Conservation (phyloP, 2,329 filamentous ascomycete genomes). For the Alternaria sp. region DNA sequence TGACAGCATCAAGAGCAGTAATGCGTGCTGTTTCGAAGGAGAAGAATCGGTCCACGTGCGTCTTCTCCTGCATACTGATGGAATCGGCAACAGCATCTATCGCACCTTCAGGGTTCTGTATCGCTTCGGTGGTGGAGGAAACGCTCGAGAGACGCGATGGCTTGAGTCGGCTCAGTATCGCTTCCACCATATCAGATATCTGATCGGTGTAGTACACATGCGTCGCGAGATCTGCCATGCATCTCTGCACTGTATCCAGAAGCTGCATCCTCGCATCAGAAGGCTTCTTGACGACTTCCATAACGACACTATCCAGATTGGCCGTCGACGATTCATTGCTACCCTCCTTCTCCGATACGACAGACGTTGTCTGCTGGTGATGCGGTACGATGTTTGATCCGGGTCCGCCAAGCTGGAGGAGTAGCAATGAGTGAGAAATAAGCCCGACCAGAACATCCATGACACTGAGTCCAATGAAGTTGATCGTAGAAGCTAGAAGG, state of each 20-base stretch:
- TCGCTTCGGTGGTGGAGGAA: conserved; percentile 54
- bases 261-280: conserved; percentile 65
- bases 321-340: conserved; percentile 23
- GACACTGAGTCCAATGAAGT: conserved; percentile 92
- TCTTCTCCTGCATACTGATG: conserved; percentile 59
- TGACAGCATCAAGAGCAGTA: conserved; percentile 78
- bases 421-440: conserved; percentile 78
- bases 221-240: conserved; percentile 88
- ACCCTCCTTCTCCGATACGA: conserved; percentile 29
- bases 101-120: conserved; percentile 58
- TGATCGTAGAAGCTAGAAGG: conserved; percentile 84
- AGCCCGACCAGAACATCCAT: conserved; percentile 92
- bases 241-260: conserved; percentile 74
- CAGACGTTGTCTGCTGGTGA: conserved; percentile 45
- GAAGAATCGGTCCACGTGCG: conserved; percentile 64
- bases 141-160: conserved; percentile 60
- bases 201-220: conserved; percentile 98
- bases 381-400: conserved; percentile 47
- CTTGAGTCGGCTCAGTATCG: conserved; percentile 79
- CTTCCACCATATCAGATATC: conserved; percentile 89
- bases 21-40: conserved; percentile 66
- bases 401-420: conserved; percentile 70
- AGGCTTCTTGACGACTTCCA: conserved; percentile 56
- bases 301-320: conserved; percentile 36
- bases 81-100: conserved; percentile 57